phyloP scores from a whole-genome alignment of 2,329 filamentous ascomycete species.

The Dactylellina haptotyla region DNA sequence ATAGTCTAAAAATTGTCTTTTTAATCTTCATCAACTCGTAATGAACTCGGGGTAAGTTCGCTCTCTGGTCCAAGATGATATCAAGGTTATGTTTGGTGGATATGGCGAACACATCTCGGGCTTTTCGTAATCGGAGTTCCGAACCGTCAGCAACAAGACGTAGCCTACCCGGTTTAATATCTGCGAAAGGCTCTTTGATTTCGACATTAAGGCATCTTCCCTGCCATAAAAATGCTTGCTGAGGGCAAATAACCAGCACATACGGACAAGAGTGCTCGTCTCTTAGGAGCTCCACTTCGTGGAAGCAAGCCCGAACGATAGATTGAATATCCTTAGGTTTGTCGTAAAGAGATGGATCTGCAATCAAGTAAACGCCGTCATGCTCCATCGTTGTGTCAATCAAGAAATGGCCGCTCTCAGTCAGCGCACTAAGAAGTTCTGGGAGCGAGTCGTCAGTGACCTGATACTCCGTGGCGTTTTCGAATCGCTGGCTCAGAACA shows the following conservation, averaged over 20 bases:
- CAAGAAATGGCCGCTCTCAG: slow-evolving; percentile 85
- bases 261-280: slow-evolving; percentile 85
- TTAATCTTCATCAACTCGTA: slow-evolving; percentile 91
- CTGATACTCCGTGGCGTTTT: slow-evolving; percentile 95
- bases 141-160: slow-evolving; percentile 90
- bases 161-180: slow-evolving; percentile 85
- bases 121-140: slow-evolving; percentile 78
- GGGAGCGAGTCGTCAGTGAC: slow-evolving; percentile 78
- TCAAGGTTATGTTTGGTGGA: slow-evolving; percentile 86
- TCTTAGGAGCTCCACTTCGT: slow-evolving; percentile 72
- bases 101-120: slow-evolving; percentile 80
- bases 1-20: slow-evolving; percentile 93
- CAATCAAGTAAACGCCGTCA: slow-evolving; percentile 82
- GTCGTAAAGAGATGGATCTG: slow-evolving; percentile 79
- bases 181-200: slow-evolving; percentile 80
- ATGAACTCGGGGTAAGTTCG: slow-evolving; percentile 92
- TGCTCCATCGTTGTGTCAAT: slow-evolving; percentile 78
- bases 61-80: slow-evolving; percentile 88
- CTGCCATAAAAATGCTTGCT: slow-evolving; percentile 81
- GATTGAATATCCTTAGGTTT: slow-evolving; percentile 83
- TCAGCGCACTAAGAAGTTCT: slow-evolving; percentile 81
- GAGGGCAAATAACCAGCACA: slow-evolving; percentile 83
- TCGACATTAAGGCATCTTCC: slow-evolving; percentile 77
- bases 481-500: slow-evolving; percentile 90
- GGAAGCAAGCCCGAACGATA: slow-evolving; percentile 82